Base-by-base conservation (phyloP, 306 rosid species). In the Purshia tridentata region DNA sequence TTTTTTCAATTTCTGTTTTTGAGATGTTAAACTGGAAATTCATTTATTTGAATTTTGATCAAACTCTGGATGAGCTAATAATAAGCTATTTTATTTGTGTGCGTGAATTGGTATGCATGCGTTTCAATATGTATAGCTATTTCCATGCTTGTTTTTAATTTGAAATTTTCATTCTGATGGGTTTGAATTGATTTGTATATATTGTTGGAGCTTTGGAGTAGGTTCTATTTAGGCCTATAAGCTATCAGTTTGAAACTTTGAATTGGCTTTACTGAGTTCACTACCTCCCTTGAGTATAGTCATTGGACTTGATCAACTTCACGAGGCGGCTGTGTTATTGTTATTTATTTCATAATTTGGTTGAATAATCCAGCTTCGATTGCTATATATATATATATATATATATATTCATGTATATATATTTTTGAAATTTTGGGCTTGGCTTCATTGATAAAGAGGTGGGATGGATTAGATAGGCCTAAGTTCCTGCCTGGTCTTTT, bases 251-350 rank as follows among this genome's bases (percentile, higher is more conserved):
- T 59, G 35, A 59, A 77, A 44, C 35, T 74, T 41, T 59, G 35
- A 59, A 77, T 22, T n/a, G 61, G 74, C 72, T 49, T 23, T 49
- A 8, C 5, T 49, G 72, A 37, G 37, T 54, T 67, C 22, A 46
- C 53, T 42, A 37, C 9, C 39, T 19, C 6, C n/a, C 13, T 1
- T 65, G 8, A 2, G 6, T 23, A 0, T 48, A 22, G 65, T 72
- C 56, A 72, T 56, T 57, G 75, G 75, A 16, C 46, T 57, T 45
- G 18, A 57, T 72, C 51, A 22, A 54, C 51, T 69, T 40, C 10
- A 2, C 7, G 35, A 15, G 46, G 66, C 20, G 0, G 16, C 14
- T 55, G 10, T 52, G 11, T 40, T 37, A 10, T 18, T 18, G 15
- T 29, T 23, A 40, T 13, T 50, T 70, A 2, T 40, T 8, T 40